Conservation (phyloP, 495 filamentous ascomycete species). For the Neurospora sp. region DNA sequence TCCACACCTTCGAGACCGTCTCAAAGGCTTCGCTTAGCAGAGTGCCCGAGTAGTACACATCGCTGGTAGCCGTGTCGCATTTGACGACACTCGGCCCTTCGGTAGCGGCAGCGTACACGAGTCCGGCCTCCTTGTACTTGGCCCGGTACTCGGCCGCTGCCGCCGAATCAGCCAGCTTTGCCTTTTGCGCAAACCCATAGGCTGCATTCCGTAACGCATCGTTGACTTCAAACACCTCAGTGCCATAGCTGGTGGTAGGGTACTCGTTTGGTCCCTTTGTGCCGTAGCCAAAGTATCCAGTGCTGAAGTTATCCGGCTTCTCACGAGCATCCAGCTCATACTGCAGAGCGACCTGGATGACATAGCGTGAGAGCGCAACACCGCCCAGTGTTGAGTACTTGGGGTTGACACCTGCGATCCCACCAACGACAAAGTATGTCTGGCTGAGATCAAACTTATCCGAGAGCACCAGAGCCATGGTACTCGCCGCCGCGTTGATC, state of each 20-base stretch:
- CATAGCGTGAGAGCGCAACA: slow-evolving; percentile 57
- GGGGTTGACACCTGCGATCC: slow-evolving; percentile 65
- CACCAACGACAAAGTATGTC: slow-evolving; percentile 63
- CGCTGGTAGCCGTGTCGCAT: slow-evolving; percentile 60
- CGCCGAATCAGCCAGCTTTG: slow-evolving; percentile 44
- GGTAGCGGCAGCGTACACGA: slow-evolving; percentile 41
- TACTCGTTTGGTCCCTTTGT: slow-evolving; percentile 44
- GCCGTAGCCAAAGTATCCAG: slow-evolving; percentile 58
- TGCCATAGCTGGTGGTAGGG: slow-evolving; percentile 57
- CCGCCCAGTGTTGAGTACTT: slow-evolving; percentile 50
- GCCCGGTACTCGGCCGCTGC: slow-evolving; percentile 47
- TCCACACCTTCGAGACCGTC: slow-evolving; percentile 53
- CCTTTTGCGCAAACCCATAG: slow-evolving; percentile 43
- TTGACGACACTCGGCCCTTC: slow-evolving; percentile 46
- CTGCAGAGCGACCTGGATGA: slow-evolving; percentile 62
- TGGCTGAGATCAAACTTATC: slow-evolving; percentile 51
- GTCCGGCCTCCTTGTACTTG: slow-evolving; percentile 36
- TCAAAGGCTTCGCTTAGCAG: slow-evolving; percentile 53
- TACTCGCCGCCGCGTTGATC: slow-evolving; percentile 63
- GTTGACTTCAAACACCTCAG: slow-evolving; percentile 70
- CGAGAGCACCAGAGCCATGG: slow-evolving; percentile 48
- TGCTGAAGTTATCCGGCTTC: slow-evolving; percentile 53
- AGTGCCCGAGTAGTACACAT: slow-evolving; percentile 61
- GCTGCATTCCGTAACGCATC: slow-evolving; percentile 47
- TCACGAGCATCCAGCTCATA: slow-evolving; percentile 67